Conservation (phyloP, 805 yeast genomes). For the Scheffersomyces coipomensis region DNA sequence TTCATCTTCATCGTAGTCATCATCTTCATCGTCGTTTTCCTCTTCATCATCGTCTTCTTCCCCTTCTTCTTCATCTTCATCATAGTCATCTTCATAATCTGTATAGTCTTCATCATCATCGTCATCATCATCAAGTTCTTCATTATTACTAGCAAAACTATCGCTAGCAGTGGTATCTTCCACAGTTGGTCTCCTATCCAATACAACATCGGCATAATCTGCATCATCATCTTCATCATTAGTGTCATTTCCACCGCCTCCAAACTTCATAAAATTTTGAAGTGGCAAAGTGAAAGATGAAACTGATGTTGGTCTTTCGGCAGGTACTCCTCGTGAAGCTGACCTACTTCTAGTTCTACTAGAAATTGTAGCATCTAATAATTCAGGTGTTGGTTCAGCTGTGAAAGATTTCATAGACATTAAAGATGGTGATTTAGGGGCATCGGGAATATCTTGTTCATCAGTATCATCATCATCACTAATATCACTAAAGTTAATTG, state of each 20-base stretch:
- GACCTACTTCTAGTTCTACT: slow-evolving; percentile 12
- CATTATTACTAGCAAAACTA: slow-evolving; percentile 26
- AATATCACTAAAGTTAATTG: slow-evolving; percentile 61
- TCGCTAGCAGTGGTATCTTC: slow-evolving; percentile 16
- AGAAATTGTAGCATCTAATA: slow-evolving; percentile 5
- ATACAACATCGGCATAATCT: slow-evolving; percentile 18
- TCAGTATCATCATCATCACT: slow-evolving; percentile 49
- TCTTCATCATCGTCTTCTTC: slow-evolving; percentile 14
- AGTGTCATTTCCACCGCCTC: slow-evolving; percentile 23
- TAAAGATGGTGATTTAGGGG: slow-evolving; percentile 17
- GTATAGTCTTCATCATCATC: slow-evolving; percentile 30
- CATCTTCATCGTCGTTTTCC: slow-evolving; percentile 13
- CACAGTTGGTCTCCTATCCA: slow-evolving; percentile 4
- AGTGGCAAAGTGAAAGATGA: slow-evolving; percentile 40
- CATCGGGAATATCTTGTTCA: slow-evolving; percentile 4
- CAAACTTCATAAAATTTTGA: slow-evolving; percentile 39
- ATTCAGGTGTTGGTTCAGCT: slow-evolving; percentile 5
- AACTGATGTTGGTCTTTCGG: slow-evolving; percentile 32
- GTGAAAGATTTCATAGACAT: slow-evolving; percentile 12
- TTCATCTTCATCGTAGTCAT: slow-evolving; percentile 11
- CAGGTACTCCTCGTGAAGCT: slow-evolving; percentile 5
- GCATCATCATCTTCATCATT: slow-evolving; percentile 28
- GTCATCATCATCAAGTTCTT: slow-evolving; percentile 20
- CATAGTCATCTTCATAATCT: slow-evolving; percentile 21
- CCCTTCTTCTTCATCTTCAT: slow-evolving; percentile 10